phyloP scores from a whole-genome alignment of 306 rosid species.

The Rosa lucieae region DNA sequence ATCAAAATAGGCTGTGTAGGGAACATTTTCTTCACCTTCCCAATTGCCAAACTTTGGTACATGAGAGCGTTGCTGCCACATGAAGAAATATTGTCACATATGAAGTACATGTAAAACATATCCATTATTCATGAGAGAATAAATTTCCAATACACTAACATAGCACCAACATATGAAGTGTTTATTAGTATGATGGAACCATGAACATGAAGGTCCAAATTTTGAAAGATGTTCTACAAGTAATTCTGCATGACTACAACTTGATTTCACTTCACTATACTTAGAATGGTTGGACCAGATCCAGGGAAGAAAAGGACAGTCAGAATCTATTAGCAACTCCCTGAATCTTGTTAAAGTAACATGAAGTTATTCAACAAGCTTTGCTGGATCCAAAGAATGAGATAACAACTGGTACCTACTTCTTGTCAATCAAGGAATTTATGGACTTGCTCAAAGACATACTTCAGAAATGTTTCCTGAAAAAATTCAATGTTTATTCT shows the following conservation, averaged over 20 bases:
- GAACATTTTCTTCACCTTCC: conserved; percentile 82
- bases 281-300: background rate
- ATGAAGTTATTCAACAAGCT: background rate
- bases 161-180: conserved; percentile 8
- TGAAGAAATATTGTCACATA: conserved; percentile 28
- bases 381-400: background rate
- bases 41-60: conserved; percentile 93
- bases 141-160: background rate
- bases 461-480: conserved; percentile 1
- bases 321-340: background rate
- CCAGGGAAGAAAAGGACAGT: background rate
- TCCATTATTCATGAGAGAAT: background rate
- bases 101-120: conserved; percentile 22
- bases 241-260: conserved; percentile 1
- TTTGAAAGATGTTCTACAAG: background rate
- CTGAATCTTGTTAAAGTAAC: background rate
- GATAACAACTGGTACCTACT: conserved; percentile 10
- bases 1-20: conserved; percentile 86
- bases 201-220: background rate
- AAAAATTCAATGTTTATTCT: background rate
- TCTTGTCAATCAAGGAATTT: background rate
- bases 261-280: background rate
- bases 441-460: conserved; percentile 5
- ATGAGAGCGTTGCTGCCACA: conserved; percentile 74
- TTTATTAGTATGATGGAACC: background rate